Conservation (phyloP, 495 filamentous ascomycete genomes). For the Aspergillus biplanus region DNA sequence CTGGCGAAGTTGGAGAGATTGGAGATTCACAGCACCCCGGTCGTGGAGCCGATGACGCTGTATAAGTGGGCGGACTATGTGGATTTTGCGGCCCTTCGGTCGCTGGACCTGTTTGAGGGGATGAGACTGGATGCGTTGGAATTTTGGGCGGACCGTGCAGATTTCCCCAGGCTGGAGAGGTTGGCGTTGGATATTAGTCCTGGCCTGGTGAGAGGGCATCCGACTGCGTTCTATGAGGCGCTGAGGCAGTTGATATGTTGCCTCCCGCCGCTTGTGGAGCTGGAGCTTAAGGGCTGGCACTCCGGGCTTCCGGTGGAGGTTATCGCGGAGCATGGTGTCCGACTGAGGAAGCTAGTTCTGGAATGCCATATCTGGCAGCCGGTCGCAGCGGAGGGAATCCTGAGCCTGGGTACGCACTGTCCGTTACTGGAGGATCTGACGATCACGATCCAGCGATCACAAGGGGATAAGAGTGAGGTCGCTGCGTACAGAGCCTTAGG, state of each 20-base stretch:
- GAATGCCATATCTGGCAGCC: background rate
- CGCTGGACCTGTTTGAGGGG: background rate
- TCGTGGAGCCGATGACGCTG: background rate
- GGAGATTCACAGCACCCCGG: background rate
- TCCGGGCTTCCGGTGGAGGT: background rate
- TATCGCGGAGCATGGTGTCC: background rate
- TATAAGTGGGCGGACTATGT: background rate
- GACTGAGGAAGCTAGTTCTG: background rate
- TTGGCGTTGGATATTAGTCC: background rate
- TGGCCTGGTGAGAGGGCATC: background rate
- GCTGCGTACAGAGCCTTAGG: background rate
- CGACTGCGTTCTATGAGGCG: background rate
- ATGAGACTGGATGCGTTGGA: background rate
- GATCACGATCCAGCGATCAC: background rate
- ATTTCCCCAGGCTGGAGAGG: background rate
- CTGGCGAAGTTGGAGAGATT: background rate
- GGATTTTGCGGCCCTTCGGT: background rate
- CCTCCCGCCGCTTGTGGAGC: background rate
- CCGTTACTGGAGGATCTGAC: background rate
- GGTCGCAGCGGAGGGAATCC: background rate
- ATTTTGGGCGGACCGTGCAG: background rate
- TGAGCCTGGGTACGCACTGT: background rate
- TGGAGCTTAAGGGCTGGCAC: background rate
- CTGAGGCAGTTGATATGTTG: background rate
- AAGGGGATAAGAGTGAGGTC: background rate